These are phyloP conservation scores for Eucalyptus tenuipes DNA, from an alignment of 345 rosid genomes.

Conservation along the genomic window DNA sequence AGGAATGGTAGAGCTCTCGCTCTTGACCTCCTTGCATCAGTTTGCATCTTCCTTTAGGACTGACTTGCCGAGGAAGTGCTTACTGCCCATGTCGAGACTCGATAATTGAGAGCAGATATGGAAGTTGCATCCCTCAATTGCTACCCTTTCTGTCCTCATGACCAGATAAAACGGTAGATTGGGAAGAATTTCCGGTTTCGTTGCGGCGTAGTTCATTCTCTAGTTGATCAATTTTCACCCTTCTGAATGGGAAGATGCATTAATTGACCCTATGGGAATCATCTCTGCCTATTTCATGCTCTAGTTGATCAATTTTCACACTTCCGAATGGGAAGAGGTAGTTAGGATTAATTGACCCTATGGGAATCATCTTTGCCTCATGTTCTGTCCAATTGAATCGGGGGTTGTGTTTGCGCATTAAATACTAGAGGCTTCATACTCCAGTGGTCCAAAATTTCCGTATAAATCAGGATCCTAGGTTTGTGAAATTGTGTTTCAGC, in stretches of 20 bases:
- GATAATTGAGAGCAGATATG: not conserved
- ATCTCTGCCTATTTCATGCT: not conserved
- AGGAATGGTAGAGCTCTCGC: not conserved
- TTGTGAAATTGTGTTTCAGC: not conserved
- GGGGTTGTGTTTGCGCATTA: not conserved
- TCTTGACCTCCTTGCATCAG: not conserved
- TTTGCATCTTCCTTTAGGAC: not conserved
- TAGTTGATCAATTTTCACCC: not conserved
- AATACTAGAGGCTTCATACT: not conserved
- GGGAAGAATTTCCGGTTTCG: not conserved
- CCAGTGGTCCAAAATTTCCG: not conserved
- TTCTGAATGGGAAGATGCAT: not conserved
- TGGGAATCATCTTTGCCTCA: not conserved
- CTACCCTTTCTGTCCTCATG: not conserved
- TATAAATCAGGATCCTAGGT: not conserved
- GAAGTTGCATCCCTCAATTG: not conserved
- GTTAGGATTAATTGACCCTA: not conserved
- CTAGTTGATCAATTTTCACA: not conserved
- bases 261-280: not conserved
- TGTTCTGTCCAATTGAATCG: not conserved
- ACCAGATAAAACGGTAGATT: not conserved
- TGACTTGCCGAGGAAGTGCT: not conserved
- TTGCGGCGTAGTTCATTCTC: not conserved
- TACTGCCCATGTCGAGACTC: not conserved
- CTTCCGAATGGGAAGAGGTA: not conserved